A percentile compares a stretch with the other conserved stretches of the same genome.
phyloP scores from a whole-genome alignment of 179 eudicot genomes.

The Nepenthes alata region DNA sequence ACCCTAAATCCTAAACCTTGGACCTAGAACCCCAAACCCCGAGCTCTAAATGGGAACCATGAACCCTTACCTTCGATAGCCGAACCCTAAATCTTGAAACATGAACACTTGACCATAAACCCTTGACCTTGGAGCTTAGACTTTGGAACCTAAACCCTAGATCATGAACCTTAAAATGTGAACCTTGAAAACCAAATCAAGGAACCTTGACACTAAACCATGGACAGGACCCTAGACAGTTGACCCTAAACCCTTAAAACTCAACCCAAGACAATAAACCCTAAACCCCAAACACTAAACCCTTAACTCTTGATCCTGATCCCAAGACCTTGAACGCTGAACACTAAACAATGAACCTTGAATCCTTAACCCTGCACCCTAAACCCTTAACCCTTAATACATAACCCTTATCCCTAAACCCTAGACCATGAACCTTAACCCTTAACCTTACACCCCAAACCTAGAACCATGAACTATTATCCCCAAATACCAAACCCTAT shows the following conservation, averaged over 20 bases:
- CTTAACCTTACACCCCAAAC: too few relatives aligned
- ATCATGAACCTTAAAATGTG: slow-evolving; percentile 14
- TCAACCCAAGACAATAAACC: slow-evolving; percentile 5
- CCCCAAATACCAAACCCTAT: too few relatives aligned
- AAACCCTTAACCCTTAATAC: too few relatives aligned
- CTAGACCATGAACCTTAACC: too few relatives aligned
- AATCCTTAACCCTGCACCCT: too few relatives aligned
- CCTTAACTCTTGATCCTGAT: too few relatives aligned
- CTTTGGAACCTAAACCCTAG: slow-evolving; percentile 9
- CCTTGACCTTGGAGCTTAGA: slow-evolving; percentile 10
- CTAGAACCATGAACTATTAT: too few relatives aligned
- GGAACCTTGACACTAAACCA: slow-evolving; percentile 16
- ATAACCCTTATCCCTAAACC: too few relatives aligned
- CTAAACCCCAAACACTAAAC: not conserved
- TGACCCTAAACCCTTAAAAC: slow-evolving; percentile 8
- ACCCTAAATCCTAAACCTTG: slow-evolving; percentile 13
- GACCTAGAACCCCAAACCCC: slow-evolving; percentile 15
- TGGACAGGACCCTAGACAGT: slow-evolving; percentile 11
- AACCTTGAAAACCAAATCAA: slow-evolving; percentile 15
- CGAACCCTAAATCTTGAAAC: slow-evolving; percentile 8
- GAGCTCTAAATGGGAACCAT: slow-evolving; percentile 16
- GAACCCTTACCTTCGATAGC: not conserved
- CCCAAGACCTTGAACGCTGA: too few relatives aligned
- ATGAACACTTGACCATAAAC: slow-evolving; percentile 15
- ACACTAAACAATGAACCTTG: too few relatives aligned